These are phyloP conservation scores for Xylariaceae sp. DNA, from an alignment of 2,329 filamentous ascomycete species.

Conservation along the genomic window DNA sequence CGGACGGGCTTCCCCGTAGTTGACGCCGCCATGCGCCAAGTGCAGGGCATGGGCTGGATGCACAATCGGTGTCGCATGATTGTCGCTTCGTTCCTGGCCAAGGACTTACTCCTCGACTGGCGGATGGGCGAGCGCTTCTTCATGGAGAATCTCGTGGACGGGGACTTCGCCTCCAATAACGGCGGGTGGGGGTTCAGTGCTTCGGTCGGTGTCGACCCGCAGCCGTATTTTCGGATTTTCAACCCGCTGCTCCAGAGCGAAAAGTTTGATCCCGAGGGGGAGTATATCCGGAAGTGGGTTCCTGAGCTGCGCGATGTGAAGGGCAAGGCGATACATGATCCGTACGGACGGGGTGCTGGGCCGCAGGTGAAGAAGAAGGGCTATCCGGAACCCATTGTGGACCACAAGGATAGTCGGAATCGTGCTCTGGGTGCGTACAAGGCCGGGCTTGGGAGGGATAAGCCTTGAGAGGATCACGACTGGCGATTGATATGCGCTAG, in stretches of 20 bases:
- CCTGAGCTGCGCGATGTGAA: slow-evolving; percentile 65
- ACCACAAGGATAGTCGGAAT: slow-evolving; percentile 68
- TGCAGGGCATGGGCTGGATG: slow-evolving; percentile 69
- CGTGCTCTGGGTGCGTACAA: slow-evolving; percentile 71
- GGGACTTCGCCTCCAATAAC: slow-evolving; percentile 78
- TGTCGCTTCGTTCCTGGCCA: slow-evolving; percentile 74
- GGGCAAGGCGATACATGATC: slow-evolving; percentile 75
- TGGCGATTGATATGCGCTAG: no score
- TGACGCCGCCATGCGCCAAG: slow-evolving; percentile 81
- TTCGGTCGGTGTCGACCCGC: slow-evolving; percentile 67
- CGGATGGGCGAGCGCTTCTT: slow-evolving; percentile 78
- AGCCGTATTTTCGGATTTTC: slow-evolving; percentile 89
- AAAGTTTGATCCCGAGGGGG: slow-evolving; percentile 76
- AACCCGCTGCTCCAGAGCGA: slow-evolving; percentile 83
- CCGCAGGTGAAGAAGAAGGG: slow-evolving; percentile 60
- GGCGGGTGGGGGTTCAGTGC: slow-evolving; percentile 55
- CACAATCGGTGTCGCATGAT: slow-evolving; percentile 86
- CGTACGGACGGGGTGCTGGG: slow-evolving; percentile 65
- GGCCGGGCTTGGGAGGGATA: slow-evolving; percentile 53
- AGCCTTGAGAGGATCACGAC: slow-evolving; percentile 18
- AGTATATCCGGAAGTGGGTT: slow-evolving; percentile 81
- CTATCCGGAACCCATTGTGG: slow-evolving; percentile 73
- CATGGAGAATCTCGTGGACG: slow-evolving; percentile 77
- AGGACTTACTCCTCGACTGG: slow-evolving; percentile 82
- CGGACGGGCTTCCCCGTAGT: slow-evolving; percentile 79